These are phyloP conservation scores for Vigna reflexopilosa DNA, from an alignment of 306 rosid genomes.

Conservation along the genomic window DNA sequence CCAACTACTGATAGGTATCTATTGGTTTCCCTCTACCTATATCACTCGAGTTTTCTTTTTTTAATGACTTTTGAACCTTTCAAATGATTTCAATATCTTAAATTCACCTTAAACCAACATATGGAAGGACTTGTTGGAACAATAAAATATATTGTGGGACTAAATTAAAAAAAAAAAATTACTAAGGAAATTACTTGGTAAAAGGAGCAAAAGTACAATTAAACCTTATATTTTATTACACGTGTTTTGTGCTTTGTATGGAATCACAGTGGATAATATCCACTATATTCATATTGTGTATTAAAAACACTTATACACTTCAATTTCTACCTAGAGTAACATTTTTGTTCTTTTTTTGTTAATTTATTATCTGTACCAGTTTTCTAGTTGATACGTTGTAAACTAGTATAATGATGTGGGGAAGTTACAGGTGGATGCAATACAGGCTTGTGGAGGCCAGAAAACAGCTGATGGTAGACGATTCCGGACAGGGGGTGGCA, in stretches of 20 bases:
- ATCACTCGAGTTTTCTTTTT: neutral
- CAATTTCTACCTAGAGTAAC: constrained; percentile 15
- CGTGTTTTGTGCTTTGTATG: neutral
- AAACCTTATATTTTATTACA: neutral
- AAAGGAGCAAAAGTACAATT: neutral
- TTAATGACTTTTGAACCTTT: neutral
- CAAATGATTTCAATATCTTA: neutral
- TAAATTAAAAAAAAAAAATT: neutral
- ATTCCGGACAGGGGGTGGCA: constrained; percentile 79
- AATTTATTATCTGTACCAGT: constrained; percentile 11
- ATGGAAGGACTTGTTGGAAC: neutral
- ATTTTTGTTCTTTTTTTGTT: neutral
- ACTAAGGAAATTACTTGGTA: neutral
- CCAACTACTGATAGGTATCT: neutral
- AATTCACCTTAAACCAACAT: neutral
- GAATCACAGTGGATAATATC: neutral
- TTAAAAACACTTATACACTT: constrained; percentile 2
- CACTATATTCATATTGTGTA: constrained; percentile 1
- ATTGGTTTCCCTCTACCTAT: neutral
- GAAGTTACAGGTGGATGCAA: constrained; percentile 68
- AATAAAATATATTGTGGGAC: neutral
- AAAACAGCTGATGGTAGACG: constrained; percentile 82
- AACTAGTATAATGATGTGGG: constrained; percentile 33
- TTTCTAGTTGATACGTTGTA: constrained; percentile 27
- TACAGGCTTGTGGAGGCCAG: constrained; percentile 88